Conservation (phyloP, 2,329 filamentous ascomycete species). For the Neonectria punicea region DNA sequence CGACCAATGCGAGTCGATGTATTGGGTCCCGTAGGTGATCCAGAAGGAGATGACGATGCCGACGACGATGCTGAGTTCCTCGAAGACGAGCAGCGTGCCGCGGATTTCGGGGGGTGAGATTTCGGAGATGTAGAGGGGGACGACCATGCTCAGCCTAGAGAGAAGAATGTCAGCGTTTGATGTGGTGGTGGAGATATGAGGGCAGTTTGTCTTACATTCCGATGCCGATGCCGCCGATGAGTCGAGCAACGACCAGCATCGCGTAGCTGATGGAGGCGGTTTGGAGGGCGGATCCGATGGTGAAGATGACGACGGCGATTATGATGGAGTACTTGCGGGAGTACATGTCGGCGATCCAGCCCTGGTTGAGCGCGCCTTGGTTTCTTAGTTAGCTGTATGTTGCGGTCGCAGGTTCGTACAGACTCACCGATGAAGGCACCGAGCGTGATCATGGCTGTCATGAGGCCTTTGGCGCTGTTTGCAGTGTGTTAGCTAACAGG, state of each 20-base stretch:
- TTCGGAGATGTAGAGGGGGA: conserved; percentile 58
- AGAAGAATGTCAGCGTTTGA: not conserved
- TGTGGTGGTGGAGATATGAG: not conserved
- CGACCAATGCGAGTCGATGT: conserved; percentile 40
- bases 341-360: conserved; percentile 48
- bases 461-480: conserved; percentile 50
- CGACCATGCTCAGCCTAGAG: conserved; percentile 45
- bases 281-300: conserved; percentile 56
- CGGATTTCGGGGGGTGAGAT: conserved; percentile 60
- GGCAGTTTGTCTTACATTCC: conserved; percentile 45
- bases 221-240: conserved; percentile 56
- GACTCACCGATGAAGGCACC: conserved; percentile 55
- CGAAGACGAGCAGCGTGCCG: conserved; percentile 56
- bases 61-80: conserved; percentile 49
- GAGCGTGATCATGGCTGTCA: conserved; percentile 60
- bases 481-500: not conserved
- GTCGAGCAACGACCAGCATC: conserved; percentile 55
- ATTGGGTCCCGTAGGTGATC: conserved; percentile 46
- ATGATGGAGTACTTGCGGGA: conserved; percentile 49
- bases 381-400: not conserved
- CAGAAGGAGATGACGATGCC: conserved; percentile 47
- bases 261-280: conserved; percentile 52
- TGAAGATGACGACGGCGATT: conserved; percentile 48
- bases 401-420: not conserved
- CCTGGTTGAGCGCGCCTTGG: conserved; percentile 55